These are phyloP conservation scores for Colletotrichum magnum DNA, from an alignment of 2,329 filamentous ascomycete species.

Conservation along the genomic window DNA sequence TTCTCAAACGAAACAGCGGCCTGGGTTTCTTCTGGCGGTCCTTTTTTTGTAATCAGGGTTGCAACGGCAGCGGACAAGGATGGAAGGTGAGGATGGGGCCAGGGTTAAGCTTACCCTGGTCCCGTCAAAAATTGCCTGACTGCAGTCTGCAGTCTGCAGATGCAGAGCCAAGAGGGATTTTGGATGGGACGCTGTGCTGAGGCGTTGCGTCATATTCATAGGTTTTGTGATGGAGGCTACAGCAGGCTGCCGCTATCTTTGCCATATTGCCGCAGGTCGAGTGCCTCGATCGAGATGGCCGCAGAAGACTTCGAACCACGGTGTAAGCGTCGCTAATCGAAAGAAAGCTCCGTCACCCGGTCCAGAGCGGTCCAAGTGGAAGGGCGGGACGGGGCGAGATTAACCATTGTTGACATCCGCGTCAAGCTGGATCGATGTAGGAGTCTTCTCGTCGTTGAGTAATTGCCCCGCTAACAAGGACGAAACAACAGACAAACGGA, in stretches of 20 bases:
- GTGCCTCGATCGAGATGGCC: conserved; percentile 10
- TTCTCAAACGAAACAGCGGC: conserved; percentile 30
- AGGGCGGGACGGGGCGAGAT: conserved; percentile 1
- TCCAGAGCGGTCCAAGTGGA: conserved; percentile 11
- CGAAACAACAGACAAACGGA: conserved; percentile 5
- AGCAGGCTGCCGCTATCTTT: conserved; percentile 1
- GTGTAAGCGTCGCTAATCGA: conserved; percentile 22
- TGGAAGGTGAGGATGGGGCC: conserved; percentile 5
- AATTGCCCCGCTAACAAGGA: conserved; percentile 11
- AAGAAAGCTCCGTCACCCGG: conserved; percentile 1
- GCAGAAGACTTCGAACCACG: not conserved
- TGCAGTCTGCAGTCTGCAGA: not conserved
- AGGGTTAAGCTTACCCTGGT: conserved; percentile 34
- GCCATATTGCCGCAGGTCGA: conserved; percentile 10
- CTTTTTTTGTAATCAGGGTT: conserved; percentile 30
- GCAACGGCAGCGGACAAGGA: conserved; percentile 23
- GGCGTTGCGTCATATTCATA: conserved; percentile 35
- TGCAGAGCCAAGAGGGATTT: conserved; percentile 25
- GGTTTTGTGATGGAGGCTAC: conserved; percentile 12
- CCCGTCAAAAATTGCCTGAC: conserved; percentile 26
- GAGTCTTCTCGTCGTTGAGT: conserved; percentile 5
- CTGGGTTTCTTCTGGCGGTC: not conserved
- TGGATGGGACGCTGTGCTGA: conserved; percentile 27
- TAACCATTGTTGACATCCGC: conserved; percentile 1
- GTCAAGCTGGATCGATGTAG: conserved; percentile 1